Percentiles rank a stretch among this genome's conserved stretches.
phyloP scores from a whole-genome alignment of 352 stramenopile species.

The Phytophthora idaei region DNA sequence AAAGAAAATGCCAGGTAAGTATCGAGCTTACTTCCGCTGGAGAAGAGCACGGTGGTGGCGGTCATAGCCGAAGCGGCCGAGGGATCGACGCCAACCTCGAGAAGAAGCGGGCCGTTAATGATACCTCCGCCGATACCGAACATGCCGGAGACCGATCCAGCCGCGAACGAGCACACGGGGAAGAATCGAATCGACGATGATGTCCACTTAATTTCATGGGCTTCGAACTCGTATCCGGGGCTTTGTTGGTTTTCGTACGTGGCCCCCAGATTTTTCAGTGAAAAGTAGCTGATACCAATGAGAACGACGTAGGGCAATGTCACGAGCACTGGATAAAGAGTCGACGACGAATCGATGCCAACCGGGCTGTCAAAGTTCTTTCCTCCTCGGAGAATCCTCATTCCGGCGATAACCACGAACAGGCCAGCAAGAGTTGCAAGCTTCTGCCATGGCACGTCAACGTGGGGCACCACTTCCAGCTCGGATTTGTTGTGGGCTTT shows the following conservation, averaged over 20 bases:
- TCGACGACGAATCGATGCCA: conserved; percentile 85
- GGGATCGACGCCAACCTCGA: conserved; percentile 92
- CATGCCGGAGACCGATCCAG: conserved; percentile 93
- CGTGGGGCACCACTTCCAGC: conserved; percentile 34
- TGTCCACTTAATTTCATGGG: conserved; percentile 44
- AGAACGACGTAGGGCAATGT: conserved; percentile 69
- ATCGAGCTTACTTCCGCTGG: conserved; percentile 56
- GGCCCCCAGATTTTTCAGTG: conserved; percentile 49
- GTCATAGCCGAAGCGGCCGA: conserved; percentile 89
- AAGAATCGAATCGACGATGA: conserved; percentile 82
- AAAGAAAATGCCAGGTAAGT: neutral
- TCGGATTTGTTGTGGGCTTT: conserved; percentile 31
- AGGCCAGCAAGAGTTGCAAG: conserved; percentile 82
- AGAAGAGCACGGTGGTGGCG: conserved; percentile 77
- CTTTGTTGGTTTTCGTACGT: conserved; percentile 58
- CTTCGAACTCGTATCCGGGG: conserved; percentile 50
- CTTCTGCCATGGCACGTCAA: conserved; percentile 72
- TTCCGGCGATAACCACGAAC: conserved; percentile 89
- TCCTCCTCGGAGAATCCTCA: conserved; percentile 95
- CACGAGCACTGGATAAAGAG: conserved; percentile 72
- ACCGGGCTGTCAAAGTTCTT: conserved; percentile 87
- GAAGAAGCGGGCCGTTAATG: conserved; percentile 94
- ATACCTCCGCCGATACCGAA: conserved; percentile 97
- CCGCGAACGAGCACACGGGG: conserved; percentile 87
- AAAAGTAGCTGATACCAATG: conserved; percentile 74